phyloP scores from a whole-genome alignment of 2,329 filamentous ascomycete species.

The Talaromyces rugulosus region DNA sequence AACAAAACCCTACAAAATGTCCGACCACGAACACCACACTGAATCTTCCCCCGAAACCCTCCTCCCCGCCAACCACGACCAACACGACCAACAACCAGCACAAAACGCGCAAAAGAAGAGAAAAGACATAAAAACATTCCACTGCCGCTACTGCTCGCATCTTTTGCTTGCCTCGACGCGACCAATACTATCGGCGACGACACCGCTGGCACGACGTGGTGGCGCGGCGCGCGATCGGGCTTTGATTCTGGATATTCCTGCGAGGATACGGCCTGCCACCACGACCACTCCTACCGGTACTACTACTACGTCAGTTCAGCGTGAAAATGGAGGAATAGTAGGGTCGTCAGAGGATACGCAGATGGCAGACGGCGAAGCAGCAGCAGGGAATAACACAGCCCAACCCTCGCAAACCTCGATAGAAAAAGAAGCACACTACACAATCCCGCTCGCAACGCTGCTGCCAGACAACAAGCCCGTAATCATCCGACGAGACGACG shows the following conservation, averaged over 20 bases:
- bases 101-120: background rate
- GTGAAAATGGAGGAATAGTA: conserved; percentile 12
- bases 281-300: too few relatives aligned
- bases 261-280: too few relatives aligned
- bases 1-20: background rate
- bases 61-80: background rate
- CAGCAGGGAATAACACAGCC: background rate
- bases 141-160: conserved; percentile 61
- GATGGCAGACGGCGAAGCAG: too few relatives aligned
- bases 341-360: background rate
- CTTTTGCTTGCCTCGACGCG: conserved; percentile 60
- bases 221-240: conserved; percentile 44
- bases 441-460: conserved; percentile 51
- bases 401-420: too few relatives aligned
- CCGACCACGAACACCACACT: too few relatives aligned
- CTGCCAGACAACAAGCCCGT: conserved; percentile 45
- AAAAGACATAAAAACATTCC: conserved; percentile 47
- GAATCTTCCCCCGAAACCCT: too few relatives aligned
- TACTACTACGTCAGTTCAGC: background rate
- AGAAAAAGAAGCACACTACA: conserved; percentile 31
- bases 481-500: conserved; percentile 55
- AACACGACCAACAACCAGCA: background rate
- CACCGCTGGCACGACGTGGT: background rate
- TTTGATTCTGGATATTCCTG: conserved; percentile 53
- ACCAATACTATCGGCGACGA: conserved; percentile 34